These are phyloP conservation scores for Chalciporus sphaerocephalus DNA, from an alignment of 768 basidiomycete species.

Conservation along the genomic window DNA sequence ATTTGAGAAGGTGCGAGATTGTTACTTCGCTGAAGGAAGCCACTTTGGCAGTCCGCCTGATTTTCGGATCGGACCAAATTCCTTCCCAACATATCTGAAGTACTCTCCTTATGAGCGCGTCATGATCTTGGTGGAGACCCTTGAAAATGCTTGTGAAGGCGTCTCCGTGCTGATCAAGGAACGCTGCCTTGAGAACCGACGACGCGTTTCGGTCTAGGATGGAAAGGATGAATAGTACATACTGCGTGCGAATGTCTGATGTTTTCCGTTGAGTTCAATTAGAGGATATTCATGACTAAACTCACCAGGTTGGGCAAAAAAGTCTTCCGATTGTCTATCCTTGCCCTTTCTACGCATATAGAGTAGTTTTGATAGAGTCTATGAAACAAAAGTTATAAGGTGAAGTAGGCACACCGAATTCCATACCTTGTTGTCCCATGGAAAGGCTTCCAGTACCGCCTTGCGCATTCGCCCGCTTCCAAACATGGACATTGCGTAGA, in stretches of 20 bases:
- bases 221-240: conserved; percentile 67
- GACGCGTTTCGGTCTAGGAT: conserved; percentile 52
- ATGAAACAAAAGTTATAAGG: neutral
- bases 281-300: neutral
- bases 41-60: conserved; percentile 70
- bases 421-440: conserved; percentile 73
- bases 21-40: conserved; percentile 65
- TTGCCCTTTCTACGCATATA: conserved; percentile 66
- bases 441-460: conserved; percentile 60
- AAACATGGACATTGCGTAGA: conserved; percentile 56
- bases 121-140: conserved; percentile 63
- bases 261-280: conserved; percentile 2
- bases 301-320: conserved; percentile 56
- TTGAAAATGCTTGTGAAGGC: conserved; percentile 68
- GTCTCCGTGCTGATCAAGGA: conserved; percentile 70
- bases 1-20: conserved; percentile 61
- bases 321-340: conserved; percentile 33
- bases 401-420: neutral
- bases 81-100: conserved; percentile 75
- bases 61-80: conserved; percentile 68
- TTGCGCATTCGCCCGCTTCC: conserved; percentile 64
- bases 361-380: conserved; percentile 66
- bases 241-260: conserved; percentile 76
- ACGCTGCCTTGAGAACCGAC: conserved; percentile 52
- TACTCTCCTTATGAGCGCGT: conserved; percentile 53